Evolutionary conservation across 257 asterid genomes (phyloP).

Genomic region (Dorcoceras hygrometricum): DNA sequence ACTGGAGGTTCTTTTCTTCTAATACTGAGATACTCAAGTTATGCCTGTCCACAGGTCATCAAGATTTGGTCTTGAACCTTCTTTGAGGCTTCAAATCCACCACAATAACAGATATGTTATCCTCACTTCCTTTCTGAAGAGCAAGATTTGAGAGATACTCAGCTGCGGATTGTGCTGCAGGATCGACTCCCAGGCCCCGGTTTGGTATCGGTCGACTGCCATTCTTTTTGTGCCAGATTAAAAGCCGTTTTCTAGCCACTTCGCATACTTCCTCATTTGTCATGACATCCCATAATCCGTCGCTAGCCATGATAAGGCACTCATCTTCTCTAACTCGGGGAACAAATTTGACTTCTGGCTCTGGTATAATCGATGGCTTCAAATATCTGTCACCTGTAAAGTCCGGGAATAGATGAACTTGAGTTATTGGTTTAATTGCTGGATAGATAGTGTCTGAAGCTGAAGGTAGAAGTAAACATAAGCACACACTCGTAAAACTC

Average conservation of each 20-base stretch:
- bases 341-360: conserved; percentile 67
- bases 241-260: conserved; percentile 54
- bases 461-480: neutral
- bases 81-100: conserved; percentile 69
- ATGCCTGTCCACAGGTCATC: conserved; percentile 15
- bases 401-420: neutral
- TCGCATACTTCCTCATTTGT: conserved; percentile 72
- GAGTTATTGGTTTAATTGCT: neutral
- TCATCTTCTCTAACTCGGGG: conserved; percentile 75
- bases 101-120: conserved; percentile 68
- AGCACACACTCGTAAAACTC: too few relatives aligned
- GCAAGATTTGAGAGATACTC: conserved; percentile 66
- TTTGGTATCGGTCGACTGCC: conserved; percentile 38
- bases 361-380: conserved; percentile 83
- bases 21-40: too few relatives aligned
- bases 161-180: conserved; percentile 86
- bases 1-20: too few relatives aligned
- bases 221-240: conserved; percentile 77
- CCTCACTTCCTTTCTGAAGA: conserved; percentile 73
- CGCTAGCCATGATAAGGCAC: conserved; percentile 75
- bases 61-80: conserved; percentile 67
- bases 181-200: conserved; percentile 67
- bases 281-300: conserved; percentile 84
- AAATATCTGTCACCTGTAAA: conserved; percentile 69
- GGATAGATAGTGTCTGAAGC: neutral